A percentile compares a stretch with the other conserved stretches of the same genome.
These are phyloP conservation scores for Entomortierella beljakovae DNA, from an alignment of 192 early-diverging fungal genomes.

Conservation along the genomic window DNA sequence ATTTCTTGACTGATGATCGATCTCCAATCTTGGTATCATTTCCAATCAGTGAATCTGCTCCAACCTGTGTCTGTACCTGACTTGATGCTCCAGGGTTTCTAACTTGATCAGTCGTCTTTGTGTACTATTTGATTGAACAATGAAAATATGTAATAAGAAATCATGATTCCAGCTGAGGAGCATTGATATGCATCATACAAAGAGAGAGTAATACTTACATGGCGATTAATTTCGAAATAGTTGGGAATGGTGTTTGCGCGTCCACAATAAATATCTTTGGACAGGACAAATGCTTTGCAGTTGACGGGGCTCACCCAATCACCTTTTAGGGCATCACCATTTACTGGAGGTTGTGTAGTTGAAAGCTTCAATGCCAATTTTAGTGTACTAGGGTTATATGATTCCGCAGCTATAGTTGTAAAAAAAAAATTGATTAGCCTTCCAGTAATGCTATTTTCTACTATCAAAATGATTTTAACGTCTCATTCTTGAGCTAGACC, in stretches of 20 bases:
- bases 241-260: constrained; percentile 85
- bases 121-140: constrained; percentile 43
- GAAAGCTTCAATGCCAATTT: constrained; percentile 39
- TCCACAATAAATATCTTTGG: constrained; percentile 78
- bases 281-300: constrained; percentile 67
- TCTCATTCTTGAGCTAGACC: neutral
- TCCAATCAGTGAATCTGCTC: constrained; percentile 91
- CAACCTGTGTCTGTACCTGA: constrained; percentile 71
- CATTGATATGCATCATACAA: neutral
- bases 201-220: constrained; percentile 58
- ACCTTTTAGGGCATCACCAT: constrained; percentile 42
- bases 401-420: constrained; percentile 13
- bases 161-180: neutral
- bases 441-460: neutral
- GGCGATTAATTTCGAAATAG: constrained; percentile 92
- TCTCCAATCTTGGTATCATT: constrained; percentile 92
- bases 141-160: neutral
- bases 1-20: constrained; percentile 92
- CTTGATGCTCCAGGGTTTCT: constrained; percentile 73
- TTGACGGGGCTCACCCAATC: constrained; percentile 61
- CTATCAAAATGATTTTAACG: too few species aligned
- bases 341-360: constrained; percentile 33
- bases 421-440: neutral
- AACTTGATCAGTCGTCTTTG: constrained; percentile 68
- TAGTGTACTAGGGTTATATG: constrained; percentile 37